phyloP scores from a whole-genome alignment of 495 filamentous ascomycete species.

The Penicillium robsamsonii region DNA sequence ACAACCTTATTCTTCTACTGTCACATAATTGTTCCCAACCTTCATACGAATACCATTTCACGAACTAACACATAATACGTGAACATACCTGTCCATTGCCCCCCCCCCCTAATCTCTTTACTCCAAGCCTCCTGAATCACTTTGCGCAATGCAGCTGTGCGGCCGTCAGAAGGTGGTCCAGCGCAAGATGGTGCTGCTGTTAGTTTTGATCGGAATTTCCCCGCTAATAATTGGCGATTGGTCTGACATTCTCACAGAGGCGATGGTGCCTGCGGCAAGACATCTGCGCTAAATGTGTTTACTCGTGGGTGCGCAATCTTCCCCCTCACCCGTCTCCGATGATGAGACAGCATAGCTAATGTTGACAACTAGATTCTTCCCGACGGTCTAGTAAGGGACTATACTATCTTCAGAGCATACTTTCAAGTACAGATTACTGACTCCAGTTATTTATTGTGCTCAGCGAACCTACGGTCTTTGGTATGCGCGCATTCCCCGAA shows the following conservation, averaged over 20 bases:
- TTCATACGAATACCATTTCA: background rate
- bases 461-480: slow-evolving; percentile 93
- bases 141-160: slow-evolving; percentile 47
- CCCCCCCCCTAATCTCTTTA: background rate
- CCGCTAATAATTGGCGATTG: background rate
- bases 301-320: slow-evolving; percentile 75
- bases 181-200: slow-evolving; percentile 97
- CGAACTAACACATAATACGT: background rate
- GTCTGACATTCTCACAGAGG: slow-evolving; percentile 56
- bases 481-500: slow-evolving; percentile 38
- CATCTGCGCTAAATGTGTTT: slow-evolving; percentile 95
- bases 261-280: slow-evolving; percentile 97
- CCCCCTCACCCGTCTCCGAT: slow-evolving; percentile 5
- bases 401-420: background rate
- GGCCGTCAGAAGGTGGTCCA: slow-evolving; percentile 78
- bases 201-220: slow-evolving; percentile 40
- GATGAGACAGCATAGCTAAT: slow-evolving; percentile 22
- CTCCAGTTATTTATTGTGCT: slow-evolving; percentile 11
- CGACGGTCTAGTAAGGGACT: slow-evolving; percentile 80
- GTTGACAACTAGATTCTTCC: slow-evolving; percentile 70
- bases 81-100: background rate
- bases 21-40: slow-evolving; percentile 9
- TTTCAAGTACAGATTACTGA: slow-evolving; percentile 25
- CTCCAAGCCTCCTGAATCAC: background rate
- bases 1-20: slow-evolving; percentile 6